Evolutionary conservation across 768 basidiomycete species (phyloP).

Genomic region (Rhodotorula kratochvilovae): DNA sequence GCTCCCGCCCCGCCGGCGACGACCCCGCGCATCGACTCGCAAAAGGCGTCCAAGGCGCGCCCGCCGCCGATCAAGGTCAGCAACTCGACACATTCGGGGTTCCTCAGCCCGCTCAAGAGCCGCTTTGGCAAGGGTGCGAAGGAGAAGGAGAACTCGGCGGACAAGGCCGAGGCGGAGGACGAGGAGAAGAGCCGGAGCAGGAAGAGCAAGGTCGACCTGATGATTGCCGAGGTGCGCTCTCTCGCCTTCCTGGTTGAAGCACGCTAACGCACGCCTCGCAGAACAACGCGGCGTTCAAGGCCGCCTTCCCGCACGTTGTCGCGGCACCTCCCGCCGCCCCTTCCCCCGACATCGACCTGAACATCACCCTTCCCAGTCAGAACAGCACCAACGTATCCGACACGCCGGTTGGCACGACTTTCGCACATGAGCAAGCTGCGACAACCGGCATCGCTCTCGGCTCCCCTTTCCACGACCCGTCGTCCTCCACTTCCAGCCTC

Average conservation of each 20-base stretch:
- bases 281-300: not conserved
- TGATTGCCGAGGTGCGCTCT: not conserved
- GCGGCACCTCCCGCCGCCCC: too few relatives aligned
- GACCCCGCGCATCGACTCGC: not conserved
- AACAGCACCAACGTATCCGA: not conserved
- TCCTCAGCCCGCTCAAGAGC: not conserved
- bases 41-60: not conserved
- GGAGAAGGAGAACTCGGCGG: not conserved
- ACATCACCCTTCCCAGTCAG: not conserved
- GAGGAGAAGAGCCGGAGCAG: not conserved
- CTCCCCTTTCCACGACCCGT: not conserved
- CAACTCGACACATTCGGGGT: not conserved
- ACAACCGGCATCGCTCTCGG: not conserved
- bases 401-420: not conserved
- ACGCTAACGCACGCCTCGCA: not conserved
- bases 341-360: not conserved
- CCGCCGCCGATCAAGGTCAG: slow-evolving; percentile 1
- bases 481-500: not conserved
- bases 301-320: not conserved
- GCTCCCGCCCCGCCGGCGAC: too few relatives aligned
- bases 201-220: not conserved
- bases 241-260: too few relatives aligned
- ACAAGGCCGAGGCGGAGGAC: not conserved
- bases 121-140: not conserved
- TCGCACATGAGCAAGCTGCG: not conserved